phyloP scores from a whole-genome alignment of 257 asterid genomes.

The Linaria vulgaris region DNA sequence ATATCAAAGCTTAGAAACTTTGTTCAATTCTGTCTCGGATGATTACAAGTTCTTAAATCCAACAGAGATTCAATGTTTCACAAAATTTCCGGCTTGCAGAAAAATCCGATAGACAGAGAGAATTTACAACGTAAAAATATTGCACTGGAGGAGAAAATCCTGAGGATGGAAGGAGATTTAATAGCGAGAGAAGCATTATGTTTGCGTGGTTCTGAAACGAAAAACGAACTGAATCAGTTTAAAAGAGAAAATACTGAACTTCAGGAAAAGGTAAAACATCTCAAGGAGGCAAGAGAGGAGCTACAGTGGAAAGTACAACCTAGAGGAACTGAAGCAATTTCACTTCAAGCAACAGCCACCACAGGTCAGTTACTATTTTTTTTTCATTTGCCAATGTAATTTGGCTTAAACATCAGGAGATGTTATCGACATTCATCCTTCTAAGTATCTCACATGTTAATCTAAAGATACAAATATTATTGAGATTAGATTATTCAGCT shows the following conservation, averaged over 20 bases:
- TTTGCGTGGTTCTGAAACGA: slow-evolving; percentile 34
- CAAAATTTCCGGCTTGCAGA: slow-evolving; percentile 31
- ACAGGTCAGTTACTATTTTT: slow-evolving; percentile 19
- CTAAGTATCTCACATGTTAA: no score
- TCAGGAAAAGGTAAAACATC: slow-evolving; percentile 28
- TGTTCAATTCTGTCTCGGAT: slow-evolving; percentile 28
- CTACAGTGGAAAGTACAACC: slow-evolving; percentile 20
- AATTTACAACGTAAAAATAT: slow-evolving; percentile 29
- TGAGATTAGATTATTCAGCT: no score
- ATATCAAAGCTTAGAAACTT: slow-evolving; percentile 36
- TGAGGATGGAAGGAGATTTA: slow-evolving; percentile 49
- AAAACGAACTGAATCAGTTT: slow-evolving; percentile 37
- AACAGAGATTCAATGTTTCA: slow-evolving; percentile 27
- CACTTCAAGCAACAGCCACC: not conserved
- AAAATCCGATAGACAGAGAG: slow-evolving; percentile 28
- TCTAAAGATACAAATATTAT: no score
- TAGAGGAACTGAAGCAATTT: slow-evolving; percentile 24
- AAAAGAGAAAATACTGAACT: slow-evolving; percentile 35
- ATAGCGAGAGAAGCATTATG: slow-evolving; percentile 41
- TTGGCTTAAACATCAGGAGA: no score
- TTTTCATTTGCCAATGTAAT: not conserved
- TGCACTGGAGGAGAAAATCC: slow-evolving; percentile 43
- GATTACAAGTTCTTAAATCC: slow-evolving; percentile 35
- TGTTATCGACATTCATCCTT: no score
- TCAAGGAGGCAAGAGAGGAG: slow-evolving; percentile 32